Evolutionary conservation across 495 filamentous ascomycete species (phyloP).

Genomic region (Trichoderma orchidacearum): DNA sequence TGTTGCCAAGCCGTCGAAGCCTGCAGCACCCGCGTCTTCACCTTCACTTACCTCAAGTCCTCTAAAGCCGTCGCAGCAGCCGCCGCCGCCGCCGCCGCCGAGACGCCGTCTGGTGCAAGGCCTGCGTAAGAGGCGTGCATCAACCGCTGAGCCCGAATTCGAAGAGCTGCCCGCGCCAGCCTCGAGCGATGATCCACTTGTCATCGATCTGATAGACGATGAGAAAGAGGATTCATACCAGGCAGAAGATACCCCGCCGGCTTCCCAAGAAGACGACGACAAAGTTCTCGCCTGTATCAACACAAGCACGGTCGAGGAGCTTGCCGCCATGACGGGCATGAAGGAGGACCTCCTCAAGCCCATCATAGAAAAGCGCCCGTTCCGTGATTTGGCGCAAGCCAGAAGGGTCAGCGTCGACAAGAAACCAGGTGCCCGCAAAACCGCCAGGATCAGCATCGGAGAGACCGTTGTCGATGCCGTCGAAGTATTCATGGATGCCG

Average conservation of each 20-base stretch:
- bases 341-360: conserved; percentile 50
- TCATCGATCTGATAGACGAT: conserved; percentile 1
- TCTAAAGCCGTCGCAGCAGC: conserved; percentile 17
- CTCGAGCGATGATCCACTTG: not conserved
- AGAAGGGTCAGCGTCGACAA: conserved; percentile 40
- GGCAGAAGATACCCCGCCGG: not conserved
- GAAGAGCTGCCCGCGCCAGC: not conserved
- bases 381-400: conserved; percentile 45
- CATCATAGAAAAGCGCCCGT: conserved; percentile 59
- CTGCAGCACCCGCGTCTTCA: conserved; percentile 8
- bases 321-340: conserved; percentile 64
- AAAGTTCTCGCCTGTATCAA: conserved; percentile 72
- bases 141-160: conserved; percentile 19
- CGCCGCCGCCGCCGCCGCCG: conserved; percentile 15
- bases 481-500: conserved; percentile 15
- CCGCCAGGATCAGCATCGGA: conserved; percentile 19
- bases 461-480: conserved; percentile 23
- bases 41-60: conserved; percentile 5
- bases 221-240: not conserved
- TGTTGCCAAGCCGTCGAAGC: conserved; percentile 2
- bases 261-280: conserved; percentile 13
- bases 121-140: conserved; percentile 28
- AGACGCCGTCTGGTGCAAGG: conserved; percentile 43
- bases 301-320: conserved; percentile 51
- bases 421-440: conserved; percentile 20